Evolutionary conservation across 208 protist genomes (phyloP).

Genomic region (Leishmania arabica): DNA sequence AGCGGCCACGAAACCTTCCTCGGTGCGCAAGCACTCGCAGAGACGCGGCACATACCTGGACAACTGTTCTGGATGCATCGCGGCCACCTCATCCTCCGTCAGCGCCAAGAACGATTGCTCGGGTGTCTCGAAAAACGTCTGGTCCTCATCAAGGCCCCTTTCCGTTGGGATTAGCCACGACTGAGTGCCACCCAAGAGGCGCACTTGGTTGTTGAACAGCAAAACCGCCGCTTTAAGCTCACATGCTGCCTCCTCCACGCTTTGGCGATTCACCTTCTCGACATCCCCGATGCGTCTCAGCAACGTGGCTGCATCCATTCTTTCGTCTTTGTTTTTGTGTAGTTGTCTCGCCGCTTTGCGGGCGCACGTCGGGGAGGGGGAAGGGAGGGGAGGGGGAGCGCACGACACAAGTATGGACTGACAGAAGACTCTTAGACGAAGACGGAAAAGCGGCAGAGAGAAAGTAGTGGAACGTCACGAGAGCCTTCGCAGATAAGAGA

Average conservation of each 20-base stretch:
- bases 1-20: conserved; percentile 1
- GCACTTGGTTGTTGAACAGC: conserved; percentile 28
- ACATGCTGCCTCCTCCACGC: conserved; percentile 11
- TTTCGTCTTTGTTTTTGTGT: neutral
- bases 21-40: conserved; percentile 7
- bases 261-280: conserved; percentile 11
- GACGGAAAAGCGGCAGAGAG: conserved; percentile 9
- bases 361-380: neutral
- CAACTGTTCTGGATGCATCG: conserved; percentile 2
- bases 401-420: neutral
- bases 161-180: neutral
- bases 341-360: neutral
- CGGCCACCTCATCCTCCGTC: conserved; percentile 5
- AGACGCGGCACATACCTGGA: neutral
- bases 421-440: conserved; percentile 2
- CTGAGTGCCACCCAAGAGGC: conserved; percentile 13
- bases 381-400: no score
- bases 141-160: neutral
- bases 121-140: neutral
- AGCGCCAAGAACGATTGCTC: neutral
- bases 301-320: conserved; percentile 23
- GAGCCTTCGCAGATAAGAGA: conserved; percentile 38
- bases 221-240: conserved; percentile 8
- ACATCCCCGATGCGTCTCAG: conserved; percentile 6
- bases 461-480: conserved; percentile 4